A percentile compares a stretch with the other conserved stretches of the same genome.
phyloP scores from a whole-genome alignment of 768 basidiomycete genomes.

The Leucosporidium creatinivorum region DNA sequence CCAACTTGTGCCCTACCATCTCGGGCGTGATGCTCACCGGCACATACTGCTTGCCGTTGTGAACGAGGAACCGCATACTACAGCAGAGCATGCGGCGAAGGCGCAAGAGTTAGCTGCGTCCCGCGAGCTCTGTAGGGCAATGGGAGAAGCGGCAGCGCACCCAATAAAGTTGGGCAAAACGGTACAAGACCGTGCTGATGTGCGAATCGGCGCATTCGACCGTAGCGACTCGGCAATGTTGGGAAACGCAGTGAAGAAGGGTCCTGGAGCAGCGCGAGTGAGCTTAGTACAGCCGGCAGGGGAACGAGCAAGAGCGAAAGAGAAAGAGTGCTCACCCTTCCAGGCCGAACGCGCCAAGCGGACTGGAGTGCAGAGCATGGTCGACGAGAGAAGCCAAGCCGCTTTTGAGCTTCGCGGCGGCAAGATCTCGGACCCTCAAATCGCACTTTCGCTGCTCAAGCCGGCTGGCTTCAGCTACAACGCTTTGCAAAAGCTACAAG shows the following conservation, averaged over 20 bases:
- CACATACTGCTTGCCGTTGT: conserved; percentile 84
- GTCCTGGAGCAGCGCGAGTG: too few species aligned
- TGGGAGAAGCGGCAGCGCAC: conserved; percentile 49
- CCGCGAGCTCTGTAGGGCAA: neutral
- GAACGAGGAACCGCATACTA: conserved; percentile 84
- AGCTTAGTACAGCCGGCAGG: neutral
- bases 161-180: conserved; percentile 94
- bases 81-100: neutral
- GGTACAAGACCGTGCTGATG: conserved; percentile 79
- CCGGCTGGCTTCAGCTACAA: too few species aligned
- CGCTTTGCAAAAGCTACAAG: neutral
- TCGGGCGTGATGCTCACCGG: conserved; percentile 85
- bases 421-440: neutral
- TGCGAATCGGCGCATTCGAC: conserved; percentile 77
- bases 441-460: neutral
- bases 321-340: conserved; percentile 44
- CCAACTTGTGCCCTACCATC: conserved; percentile 98
- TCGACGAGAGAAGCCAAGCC: too few species aligned
- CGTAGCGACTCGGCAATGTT: conserved; percentile 71
- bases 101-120: neutral
- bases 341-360: conserved; percentile 42
- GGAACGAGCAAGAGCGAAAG: neutral
- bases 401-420: neutral
- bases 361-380: conserved; percentile 8
- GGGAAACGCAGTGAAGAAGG: conserved; percentile 89